Percentiles rank a stretch among this genome's conserved stretches.
Evolutionary conservation across 139 green algal species (phyloP).

Genomic region (Spirogloea muscicola): DNA sequence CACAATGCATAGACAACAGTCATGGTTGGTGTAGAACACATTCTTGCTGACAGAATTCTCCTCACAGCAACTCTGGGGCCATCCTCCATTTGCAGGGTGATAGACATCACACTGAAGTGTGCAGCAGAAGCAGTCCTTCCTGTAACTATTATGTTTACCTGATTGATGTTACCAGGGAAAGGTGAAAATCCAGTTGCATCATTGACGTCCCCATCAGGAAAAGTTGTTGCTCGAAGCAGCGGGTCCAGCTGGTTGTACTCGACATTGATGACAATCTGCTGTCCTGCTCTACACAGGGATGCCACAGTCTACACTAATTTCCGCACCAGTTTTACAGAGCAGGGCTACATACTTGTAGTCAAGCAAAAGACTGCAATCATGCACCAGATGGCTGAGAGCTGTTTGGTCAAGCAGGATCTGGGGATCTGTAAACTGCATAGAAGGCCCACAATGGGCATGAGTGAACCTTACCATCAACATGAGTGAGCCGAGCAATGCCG

Average conservation of each 20-base stretch:
- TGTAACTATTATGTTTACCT: too few relatives aligned
- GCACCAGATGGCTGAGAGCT: too few relatives aligned
- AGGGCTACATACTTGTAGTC: neutral
- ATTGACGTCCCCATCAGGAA: constrained; percentile 76
- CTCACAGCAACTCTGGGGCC: too few relatives aligned
- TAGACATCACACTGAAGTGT: too few relatives aligned
- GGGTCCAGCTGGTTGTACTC: constrained; percentile 99
- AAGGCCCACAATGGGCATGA: neutral
- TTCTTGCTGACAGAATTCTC: too few relatives aligned
- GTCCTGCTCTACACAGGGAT: constrained; percentile 9
- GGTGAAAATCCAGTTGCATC: constrained; percentile 85
- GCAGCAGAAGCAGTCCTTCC: too few relatives aligned
- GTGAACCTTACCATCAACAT: constrained; percentile 52
- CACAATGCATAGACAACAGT: too few relatives aligned
- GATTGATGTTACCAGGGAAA: constrained; percentile 75
- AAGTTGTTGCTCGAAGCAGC: constrained; percentile 72
- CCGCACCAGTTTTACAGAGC: neutral
- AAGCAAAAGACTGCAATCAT: neutral
- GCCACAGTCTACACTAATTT: neutral
- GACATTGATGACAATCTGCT: constrained; percentile 89
- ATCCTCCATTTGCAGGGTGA: too few relatives aligned
- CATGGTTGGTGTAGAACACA: too few relatives aligned
- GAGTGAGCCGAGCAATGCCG: constrained; percentile 52
- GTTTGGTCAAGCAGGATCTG: too few relatives aligned
- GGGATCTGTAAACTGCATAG: too few relatives aligned